Percentiles rank a stretch among this genome's conserved stretches.
phyloP scores from a whole-genome alignment of 768 basidiomycete genomes.

The Leucocoprinus sp. region DNA sequence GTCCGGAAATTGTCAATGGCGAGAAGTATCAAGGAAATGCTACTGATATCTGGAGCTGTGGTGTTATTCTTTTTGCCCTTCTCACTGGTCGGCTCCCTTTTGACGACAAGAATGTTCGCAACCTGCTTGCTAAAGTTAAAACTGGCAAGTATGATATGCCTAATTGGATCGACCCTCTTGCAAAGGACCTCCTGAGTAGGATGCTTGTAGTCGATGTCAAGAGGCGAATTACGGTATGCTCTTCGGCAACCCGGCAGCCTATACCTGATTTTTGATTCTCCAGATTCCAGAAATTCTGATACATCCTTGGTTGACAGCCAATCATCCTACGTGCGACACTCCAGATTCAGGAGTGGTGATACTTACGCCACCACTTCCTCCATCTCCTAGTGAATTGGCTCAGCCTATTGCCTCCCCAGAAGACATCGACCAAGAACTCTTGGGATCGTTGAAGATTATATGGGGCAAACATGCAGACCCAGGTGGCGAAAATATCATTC shows the following conservation, averaged over 20 bases:
- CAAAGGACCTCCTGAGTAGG: conserved; percentile 71
- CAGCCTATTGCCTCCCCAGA: conserved; percentile 59
- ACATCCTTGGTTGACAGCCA: conserved; percentile 75
- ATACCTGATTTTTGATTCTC: background rate
- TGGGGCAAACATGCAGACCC: conserved; percentile 70
- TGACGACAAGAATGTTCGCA: conserved; percentile 80
- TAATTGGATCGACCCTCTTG: conserved; percentile 68
- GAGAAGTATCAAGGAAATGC: conserved; percentile 82
- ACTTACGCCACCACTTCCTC: conserved; percentile 38
- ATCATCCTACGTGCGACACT: conserved; percentile 34
- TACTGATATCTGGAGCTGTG: conserved; percentile 96
- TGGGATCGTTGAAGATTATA: conserved; percentile 73
- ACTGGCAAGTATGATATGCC: conserved; percentile 82
- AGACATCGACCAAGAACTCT: conserved; percentile 68
- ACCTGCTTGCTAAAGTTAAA: conserved; percentile 80
- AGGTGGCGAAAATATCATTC: conserved; percentile 42
- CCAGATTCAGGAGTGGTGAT: conserved; percentile 21
- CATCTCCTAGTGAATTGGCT: conserved; percentile 61
- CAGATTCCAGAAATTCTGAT: conserved; percentile 81
- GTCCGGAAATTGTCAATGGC: conserved; percentile 93
- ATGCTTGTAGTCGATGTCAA: conserved; percentile 88
- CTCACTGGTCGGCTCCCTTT: conserved; percentile 89
- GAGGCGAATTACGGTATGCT: conserved; percentile 70
- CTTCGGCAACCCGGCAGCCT: background rate
- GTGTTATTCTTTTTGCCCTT: conserved; percentile 87